Percentiles rank a stretch among this genome's conserved stretches.
phyloP scores from a whole-genome alignment of 805 yeast species.

The Starmerella floris region DNA sequence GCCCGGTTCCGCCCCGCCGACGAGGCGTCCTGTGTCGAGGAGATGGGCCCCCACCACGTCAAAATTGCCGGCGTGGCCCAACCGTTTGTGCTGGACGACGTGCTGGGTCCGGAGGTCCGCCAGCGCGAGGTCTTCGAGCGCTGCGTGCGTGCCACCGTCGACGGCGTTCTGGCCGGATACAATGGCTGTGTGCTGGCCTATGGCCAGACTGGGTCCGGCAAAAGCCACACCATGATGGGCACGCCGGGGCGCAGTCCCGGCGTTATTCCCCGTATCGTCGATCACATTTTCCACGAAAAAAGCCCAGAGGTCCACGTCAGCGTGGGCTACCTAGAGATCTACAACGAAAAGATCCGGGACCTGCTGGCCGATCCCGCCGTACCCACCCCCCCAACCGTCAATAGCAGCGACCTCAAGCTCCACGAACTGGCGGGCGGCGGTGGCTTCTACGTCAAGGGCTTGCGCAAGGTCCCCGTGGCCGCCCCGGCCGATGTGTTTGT shows the following conservation, averaged over 20 bases:
- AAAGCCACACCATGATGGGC: conserved; percentile 68
- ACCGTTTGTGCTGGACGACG: conserved; percentile 49
- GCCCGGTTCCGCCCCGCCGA: conserved; percentile 56
- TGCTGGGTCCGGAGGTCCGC: conserved; percentile 38
- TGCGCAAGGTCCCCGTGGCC: conserved; percentile 48
- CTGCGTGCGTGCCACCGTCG: conserved; percentile 48
- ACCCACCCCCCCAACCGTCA: background rate
- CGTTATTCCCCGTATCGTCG: conserved; percentile 58
- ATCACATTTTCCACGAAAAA: conserved; percentile 41
- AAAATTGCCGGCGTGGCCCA: conserved; percentile 8
- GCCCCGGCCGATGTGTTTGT: conserved; percentile 44
- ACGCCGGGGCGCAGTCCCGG: conserved; percentile 37
- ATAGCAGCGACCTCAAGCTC: conserved; percentile 18
- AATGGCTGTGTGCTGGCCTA: conserved; percentile 67
- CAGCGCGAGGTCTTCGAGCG: conserved; percentile 50
- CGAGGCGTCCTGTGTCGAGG: conserved; percentile 7
- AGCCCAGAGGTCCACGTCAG: conserved; percentile 45
- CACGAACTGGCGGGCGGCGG: conserved; percentile 35
- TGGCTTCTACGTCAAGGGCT: conserved; percentile 61
- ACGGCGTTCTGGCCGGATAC: conserved; percentile 59
- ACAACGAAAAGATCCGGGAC: conserved; percentile 65
- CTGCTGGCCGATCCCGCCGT: conserved; percentile 36
- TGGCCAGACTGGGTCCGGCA: conserved; percentile 72
- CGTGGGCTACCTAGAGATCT: conserved; percentile 67
- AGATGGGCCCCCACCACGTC: conserved; percentile 3